Evolutionary conservation across 2,329 filamentous ascomycete genomes (phyloP).

Genomic region (Chlorencoelia australis): DNA sequence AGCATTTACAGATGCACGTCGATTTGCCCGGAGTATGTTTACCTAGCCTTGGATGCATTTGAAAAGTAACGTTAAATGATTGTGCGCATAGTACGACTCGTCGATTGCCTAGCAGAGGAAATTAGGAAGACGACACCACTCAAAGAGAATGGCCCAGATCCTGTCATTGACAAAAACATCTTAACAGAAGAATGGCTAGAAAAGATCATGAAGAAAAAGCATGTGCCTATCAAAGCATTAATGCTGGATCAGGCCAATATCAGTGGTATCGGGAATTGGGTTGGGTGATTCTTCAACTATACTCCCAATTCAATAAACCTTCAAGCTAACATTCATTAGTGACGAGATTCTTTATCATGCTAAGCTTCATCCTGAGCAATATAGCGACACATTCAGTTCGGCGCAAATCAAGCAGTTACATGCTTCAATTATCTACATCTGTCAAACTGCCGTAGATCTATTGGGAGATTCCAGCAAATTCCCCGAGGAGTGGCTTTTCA

Average conservation of each 20-base stretch:
- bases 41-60: too few species aligned
- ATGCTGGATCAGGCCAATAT: conserved; percentile 81
- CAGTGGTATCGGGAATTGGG: conserved; percentile 94
- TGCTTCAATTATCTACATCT: conserved; percentile 66
- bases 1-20: conserved; percentile 75
- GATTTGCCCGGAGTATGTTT: conserved; percentile 69
- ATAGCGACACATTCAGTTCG: conserved; percentile 70
- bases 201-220: conserved; percentile 62
- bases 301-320: neutral
- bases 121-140: conserved; percentile 72
- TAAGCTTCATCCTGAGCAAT: conserved; percentile 83
- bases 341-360: conserved; percentile 92
- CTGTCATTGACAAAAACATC: conserved; percentile 67
- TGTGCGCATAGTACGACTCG: too few species aligned
- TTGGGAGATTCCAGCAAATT: conserved; percentile 78
- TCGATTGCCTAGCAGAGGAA: conserved; percentile 66
- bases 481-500: conserved; percentile 80
- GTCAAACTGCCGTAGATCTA: conserved; percentile 65
- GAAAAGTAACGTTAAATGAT: too few species aligned
- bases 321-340: conserved; percentile 24
- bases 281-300: conserved; percentile 45
- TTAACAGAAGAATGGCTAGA: conserved; percentile 69
- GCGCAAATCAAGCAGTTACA: conserved; percentile 64
- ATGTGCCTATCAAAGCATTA: conserved; percentile 80
- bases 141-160: conserved; percentile 88